Evolutionary conservation across 176 grass and related monocot genomes (phyloP), one percentile per base, ranked within the genome.

Genomic region (Coix lacrymajobi): DNA sequence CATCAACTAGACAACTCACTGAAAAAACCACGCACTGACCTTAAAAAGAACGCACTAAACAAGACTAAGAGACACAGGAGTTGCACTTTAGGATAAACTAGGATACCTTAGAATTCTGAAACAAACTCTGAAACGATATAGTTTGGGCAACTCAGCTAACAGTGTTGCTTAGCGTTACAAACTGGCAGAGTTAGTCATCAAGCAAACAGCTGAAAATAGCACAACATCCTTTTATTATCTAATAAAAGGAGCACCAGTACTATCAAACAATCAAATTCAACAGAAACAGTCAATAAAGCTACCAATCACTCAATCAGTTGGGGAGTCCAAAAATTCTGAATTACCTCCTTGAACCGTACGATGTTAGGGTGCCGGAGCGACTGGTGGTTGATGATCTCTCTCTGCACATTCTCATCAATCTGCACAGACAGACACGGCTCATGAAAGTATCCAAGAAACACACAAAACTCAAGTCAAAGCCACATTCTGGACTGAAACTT

Each of bases 341-440:
- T 91, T 88, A 98, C 95, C 92, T 98, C 95, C 79, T 86, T 95
- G 62, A 98, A 98, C 69, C 90, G 88, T 20, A 98, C 77, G 56
- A 98, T 98, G 49, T 98, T 98, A 16, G 95, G 95, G 79, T 98
- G 95, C 72, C 80, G 88, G 34, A 98, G 80, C 25, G 92, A 92
- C 81, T 62, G 83, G 77, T 98, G 95, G 69, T 98, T 98, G 81
- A 98, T 98, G 65, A 98, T 98, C 90, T 98, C 95, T 62, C 95
- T 92, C 87, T 91, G 95, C 68, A 98, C 95, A 77, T 98, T 92
- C 76, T 94, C 95, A 86, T 98, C 95, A 71, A 98, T 98, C 95
- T 97, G 84, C 46, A 88, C 1, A 49, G 70, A 73, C 2, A 60
- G 56, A 79, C 43, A 77, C 20, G 71, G 56, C 36, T 20, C 54